Evolutionary conservation across 108 stramenopile genomes (phyloP), one percentile per base, ranked within the genome.

Genomic region (Epithemia pelagica): DNA sequence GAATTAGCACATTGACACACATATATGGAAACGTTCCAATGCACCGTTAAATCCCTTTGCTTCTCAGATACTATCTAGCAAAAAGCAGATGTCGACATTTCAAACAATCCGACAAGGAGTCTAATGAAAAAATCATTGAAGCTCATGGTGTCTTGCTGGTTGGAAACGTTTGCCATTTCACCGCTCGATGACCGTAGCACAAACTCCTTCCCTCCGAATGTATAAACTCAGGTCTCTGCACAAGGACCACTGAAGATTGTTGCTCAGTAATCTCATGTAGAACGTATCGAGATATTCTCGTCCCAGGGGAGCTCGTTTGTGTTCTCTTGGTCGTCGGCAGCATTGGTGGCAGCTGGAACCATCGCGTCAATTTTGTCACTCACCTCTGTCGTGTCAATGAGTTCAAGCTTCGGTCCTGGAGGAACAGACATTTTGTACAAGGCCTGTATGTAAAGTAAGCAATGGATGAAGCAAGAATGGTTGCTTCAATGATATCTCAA

Each of bases 21-120:
- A n/a, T n/a, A n/a, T n/a, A n/a, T n/a, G n/a, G n/a, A n/a, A n/a
- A n/a, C n/a, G n/a, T n/a, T n/a, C n/a, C n/a, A n/a, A n/a, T n/a
- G n/a, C n/a, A n/a, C n/a, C n/a, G n/a, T n/a, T n/a, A n/a, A n/a
- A n/a, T n/a, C n/a, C n/a, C n/a, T n/a, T n/a, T 7, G 67, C 28
- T 68, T 80, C 81, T 82, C 81, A 51, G 76, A 82, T 82, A 82
- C 81, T 82, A 82, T 82, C 81, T 82, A 82, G 80, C 80, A 55
- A 20, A 66, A 28, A 72, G 59, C 26, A 72, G 58, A 52, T 58
- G 53, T 22, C 51, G 19, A 61, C 65, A 65, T 37, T 69, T 59
- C 64, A 24, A 33, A 37, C 30, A 61, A 76, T 59, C 19, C 70
- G 67, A 61, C 78, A 78, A 78, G 65, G 78, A 74, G 78, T 79